phyloP scores from a whole-genome alignment of 2,329 filamentous ascomycete species.

The Lasiodiplodia theobromae region DNA sequence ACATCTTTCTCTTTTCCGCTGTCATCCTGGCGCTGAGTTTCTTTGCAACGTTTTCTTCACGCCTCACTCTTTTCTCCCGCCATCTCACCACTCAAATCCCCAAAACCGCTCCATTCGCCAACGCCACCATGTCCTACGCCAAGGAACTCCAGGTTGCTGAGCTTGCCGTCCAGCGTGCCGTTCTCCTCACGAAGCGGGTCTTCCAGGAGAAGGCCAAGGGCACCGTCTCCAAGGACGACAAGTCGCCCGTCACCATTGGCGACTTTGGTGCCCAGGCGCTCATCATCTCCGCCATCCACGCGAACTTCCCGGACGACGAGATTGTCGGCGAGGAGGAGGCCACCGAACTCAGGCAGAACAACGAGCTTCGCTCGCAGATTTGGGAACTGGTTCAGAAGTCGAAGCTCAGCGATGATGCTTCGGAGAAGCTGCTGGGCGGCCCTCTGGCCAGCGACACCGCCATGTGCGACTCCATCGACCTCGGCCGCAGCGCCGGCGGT shows the following conservation, averaged over 20 bases:
- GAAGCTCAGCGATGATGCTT: slow-evolving; percentile 69
- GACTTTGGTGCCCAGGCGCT: slow-evolving; percentile 98
- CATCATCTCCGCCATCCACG: slow-evolving; percentile 87
- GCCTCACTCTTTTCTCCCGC: slow-evolving; percentile 32
- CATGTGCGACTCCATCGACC: slow-evolving; percentile 66
- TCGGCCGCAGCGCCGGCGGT: slow-evolving; percentile 73
- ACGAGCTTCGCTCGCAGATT: slow-evolving; percentile 73
- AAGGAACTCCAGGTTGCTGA: slow-evolving; percentile 84
- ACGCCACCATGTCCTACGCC: slow-evolving; percentile 62
- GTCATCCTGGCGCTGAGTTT: slow-evolving; percentile 38
- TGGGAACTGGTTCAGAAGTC: slow-evolving; percentile 83
- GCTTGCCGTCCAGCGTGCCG: slow-evolving; percentile 85
- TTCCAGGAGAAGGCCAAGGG: slow-evolving; percentile 92
- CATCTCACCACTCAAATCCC: slow-evolving; percentile 31
- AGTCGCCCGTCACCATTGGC: slow-evolving; percentile 95
- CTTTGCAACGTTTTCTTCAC: slow-evolving; percentile 33
- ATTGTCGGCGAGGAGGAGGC: slow-evolving; percentile 97
- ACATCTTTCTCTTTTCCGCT: slow-evolving; percentile 41
- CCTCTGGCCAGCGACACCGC: slow-evolving; percentile 69
- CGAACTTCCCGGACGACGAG: slow-evolving; percentile 88
- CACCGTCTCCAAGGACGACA: slow-evolving; percentile 92
- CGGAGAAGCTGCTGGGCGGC: slow-evolving; percentile 74
- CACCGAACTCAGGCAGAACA: slow-evolving; percentile 75
- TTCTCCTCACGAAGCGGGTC: slow-evolving; percentile 77
- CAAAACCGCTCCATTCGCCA: slow-evolving; percentile 32